These are phyloP conservation scores for Synchytrium microbalum DNA, from an alignment of 371 early-diverging fungal species.

Conservation along the genomic window DNA sequence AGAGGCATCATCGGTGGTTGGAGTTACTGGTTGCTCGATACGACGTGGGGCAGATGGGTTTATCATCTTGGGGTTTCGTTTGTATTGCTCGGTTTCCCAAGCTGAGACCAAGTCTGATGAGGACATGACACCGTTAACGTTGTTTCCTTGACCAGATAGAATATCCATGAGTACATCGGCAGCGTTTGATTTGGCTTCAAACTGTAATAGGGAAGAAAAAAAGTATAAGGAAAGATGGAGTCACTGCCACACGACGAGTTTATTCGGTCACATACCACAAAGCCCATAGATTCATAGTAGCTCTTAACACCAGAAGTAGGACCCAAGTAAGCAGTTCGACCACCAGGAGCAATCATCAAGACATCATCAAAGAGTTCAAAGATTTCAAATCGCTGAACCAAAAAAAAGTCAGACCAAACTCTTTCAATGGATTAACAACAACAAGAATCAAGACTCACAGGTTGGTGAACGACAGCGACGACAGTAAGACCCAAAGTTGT, in stretches of 20 bases:
- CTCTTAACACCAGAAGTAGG: conserved; percentile 12
- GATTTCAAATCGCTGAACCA: too few relatives aligned
- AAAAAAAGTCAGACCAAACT: too few relatives aligned
- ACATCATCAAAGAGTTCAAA: neutral
- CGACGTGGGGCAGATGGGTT: too few relatives aligned
- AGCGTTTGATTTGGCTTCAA: conserved; percentile 20
- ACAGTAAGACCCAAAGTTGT: conserved; percentile 3
- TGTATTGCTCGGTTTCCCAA: conserved; percentile 8
- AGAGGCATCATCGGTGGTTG: too few relatives aligned
- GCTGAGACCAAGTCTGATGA: conserved; percentile 5
- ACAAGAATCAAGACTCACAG: too few relatives aligned
- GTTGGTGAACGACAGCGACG: conserved; percentile 3
- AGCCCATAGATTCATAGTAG: neutral
- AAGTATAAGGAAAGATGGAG: neutral
- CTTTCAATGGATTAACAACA: too few relatives aligned
- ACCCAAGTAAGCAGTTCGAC: conserved; percentile 72
- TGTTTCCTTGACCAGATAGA: conserved; percentile 15
- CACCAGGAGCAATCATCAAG: conserved; percentile 19
- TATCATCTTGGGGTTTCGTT: too few relatives aligned
- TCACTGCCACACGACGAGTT: neutral
- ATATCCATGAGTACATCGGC: conserved; percentile 47
- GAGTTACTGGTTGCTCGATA: too few relatives aligned
- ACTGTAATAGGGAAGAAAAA: conserved; percentile 5
- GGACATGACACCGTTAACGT: neutral
- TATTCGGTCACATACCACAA: neutral